Base-by-base conservation (phyloP, 2,329 filamentous ascomycete species). In the Plectosphaerella sp. region DNA sequence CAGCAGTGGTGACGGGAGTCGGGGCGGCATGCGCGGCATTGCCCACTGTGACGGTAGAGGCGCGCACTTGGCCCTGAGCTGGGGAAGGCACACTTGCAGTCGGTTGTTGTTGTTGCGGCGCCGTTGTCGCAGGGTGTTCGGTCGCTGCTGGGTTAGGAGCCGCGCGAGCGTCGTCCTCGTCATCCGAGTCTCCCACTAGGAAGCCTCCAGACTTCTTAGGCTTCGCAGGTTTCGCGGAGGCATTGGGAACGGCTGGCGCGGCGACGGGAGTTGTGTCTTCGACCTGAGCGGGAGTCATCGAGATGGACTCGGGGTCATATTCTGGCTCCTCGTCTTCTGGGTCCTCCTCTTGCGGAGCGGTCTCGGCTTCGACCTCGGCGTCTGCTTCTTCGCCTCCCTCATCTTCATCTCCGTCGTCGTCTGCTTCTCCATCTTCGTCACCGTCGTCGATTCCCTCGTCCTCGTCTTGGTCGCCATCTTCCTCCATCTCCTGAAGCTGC, bases 181-280 rank as follows among this genome's bases (percentile, higher is more conserved):
- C 79, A 58, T 84, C 81, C 28, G 80, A 83, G 50, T 78, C 81
- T 64, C 77, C 79, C 60, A 83, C 74, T 63, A 84, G 68, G 67
- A 84, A 84, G 45, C 81, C 81, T 42, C 79, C 80, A 22, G 78
- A 76, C 55, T 76, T 81, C 66, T 82, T 82, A 35, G 78, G 83
- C 67, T 86, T 87, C 54, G 68, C 59, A 5, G 64, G 36, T 54
- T 56, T 68, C 71, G 58, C 33, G 25, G 54, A 51, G 22, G 56
- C 42, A 37, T 49, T 49, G 45, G 55, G 14, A 47, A 64, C 64
- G 52, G 64, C 64, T 42, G 63, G 67, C 46, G 65, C 62, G 37
- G 54, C 48, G 37, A 64, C 62, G 24, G 59, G 57, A 33, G 58
- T 59, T 42, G 61, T 63, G 57, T 69, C 67, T 54, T 62, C 59